Conservation (phyloP, 306 rosid genomes). For the Fagus sylvatica region DNA sequence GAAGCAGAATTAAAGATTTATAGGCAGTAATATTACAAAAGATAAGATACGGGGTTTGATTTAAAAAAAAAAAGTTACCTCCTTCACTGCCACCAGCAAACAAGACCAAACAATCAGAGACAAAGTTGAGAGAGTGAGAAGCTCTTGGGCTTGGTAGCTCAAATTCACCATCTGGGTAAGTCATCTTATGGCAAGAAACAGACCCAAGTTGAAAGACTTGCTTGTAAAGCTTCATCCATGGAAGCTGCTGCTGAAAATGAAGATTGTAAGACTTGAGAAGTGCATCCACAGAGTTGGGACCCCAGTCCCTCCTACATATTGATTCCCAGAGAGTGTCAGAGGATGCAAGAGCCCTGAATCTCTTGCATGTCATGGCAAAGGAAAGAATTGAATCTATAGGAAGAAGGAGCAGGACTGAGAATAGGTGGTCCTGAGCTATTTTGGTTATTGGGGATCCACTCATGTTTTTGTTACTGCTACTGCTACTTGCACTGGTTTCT, state of each 20-base stretch:
- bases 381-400: constrained; percentile 75
- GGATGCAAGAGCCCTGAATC: constrained; percentile 50
- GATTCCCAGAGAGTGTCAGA: constrained; percentile 78
- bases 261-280: constrained; percentile 38
- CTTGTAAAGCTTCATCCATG: constrained; percentile 81
- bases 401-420: constrained; percentile 59
- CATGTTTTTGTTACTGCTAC: constrained; percentile 11
- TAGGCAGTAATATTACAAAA: neutral
- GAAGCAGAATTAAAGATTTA: neutral
- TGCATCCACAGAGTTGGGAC: constrained; percentile 60
- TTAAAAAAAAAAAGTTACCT: constrained; percentile 57
- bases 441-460: constrained; percentile 65
- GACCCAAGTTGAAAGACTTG: constrained; percentile 55
- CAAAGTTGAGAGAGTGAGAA: constrained; percentile 92
- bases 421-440: constrained; percentile 70
- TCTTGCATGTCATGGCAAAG: constrained; percentile 78
- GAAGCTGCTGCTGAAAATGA: constrained; percentile 28
- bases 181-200: constrained; percentile 52
- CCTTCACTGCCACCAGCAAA: constrained; percentile 95
- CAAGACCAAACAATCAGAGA: constrained; percentile 72
- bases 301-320: constrained; percentile 75
- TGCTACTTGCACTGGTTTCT: constrained; percentile 38
- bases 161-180: constrained; percentile 39
- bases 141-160: constrained; percentile 76
- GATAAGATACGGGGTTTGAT: neutral